Percentiles rank a stretch among this genome's conserved stretches.
phyloP scores from a whole-genome alignment of 495 filamentous ascomycete genomes.

The Achaetomiella virescens region DNA sequence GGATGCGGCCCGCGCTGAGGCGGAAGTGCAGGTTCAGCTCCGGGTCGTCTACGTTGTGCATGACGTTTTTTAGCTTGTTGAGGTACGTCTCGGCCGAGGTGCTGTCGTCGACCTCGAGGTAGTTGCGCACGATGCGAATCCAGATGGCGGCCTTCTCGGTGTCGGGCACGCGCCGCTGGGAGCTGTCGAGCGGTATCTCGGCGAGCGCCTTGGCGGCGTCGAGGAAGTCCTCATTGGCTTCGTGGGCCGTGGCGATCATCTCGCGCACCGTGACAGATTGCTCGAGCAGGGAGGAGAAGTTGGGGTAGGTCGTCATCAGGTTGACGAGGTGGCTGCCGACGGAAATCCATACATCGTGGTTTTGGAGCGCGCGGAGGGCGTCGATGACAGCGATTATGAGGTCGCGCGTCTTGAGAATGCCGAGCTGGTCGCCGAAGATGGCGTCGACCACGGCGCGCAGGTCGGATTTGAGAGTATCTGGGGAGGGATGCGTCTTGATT shows the following conservation, averaged over 20 bases:
- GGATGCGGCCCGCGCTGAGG: slow-evolving; percentile 85
- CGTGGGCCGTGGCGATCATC: slow-evolving; percentile 76
- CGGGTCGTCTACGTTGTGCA: slow-evolving; percentile 67
- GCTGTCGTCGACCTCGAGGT: slow-evolving; percentile 90
- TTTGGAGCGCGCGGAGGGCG: slow-evolving; percentile 48
- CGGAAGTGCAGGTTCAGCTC: slow-evolving; percentile 75
- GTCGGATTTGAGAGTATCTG: slow-evolving; percentile 53
- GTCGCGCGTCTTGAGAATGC: slow-evolving; percentile 67
- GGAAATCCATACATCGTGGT: slow-evolving; percentile 57
- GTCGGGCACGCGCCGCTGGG: slow-evolving; percentile 73
- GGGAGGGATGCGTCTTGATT: slow-evolving; percentile 52
- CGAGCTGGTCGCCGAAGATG: slow-evolving; percentile 60
- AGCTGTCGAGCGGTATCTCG: slow-evolving; percentile 80
- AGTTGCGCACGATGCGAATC: slow-evolving; percentile 91
- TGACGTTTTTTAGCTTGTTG: slow-evolving; percentile 87
- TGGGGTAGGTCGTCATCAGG: slow-evolving; percentile 43
- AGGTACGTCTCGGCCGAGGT: slow-evolving; percentile 77
- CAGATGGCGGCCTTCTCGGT: slow-evolving; percentile 74
- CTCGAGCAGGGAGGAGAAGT: slow-evolving; percentile 67
- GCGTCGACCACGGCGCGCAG: slow-evolving; percentile 63
- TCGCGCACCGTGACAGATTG: slow-evolving; percentile 78
- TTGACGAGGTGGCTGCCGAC: slow-evolving; percentile 63
- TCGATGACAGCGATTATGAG: slow-evolving; percentile 63
- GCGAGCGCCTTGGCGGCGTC: slow-evolving; percentile 70
- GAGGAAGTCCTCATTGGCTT: slow-evolving; percentile 71